Evolutionary conservation across 2,329 filamentous ascomycete species (phyloP).

Genomic region (Ascochyta pisi): DNA sequence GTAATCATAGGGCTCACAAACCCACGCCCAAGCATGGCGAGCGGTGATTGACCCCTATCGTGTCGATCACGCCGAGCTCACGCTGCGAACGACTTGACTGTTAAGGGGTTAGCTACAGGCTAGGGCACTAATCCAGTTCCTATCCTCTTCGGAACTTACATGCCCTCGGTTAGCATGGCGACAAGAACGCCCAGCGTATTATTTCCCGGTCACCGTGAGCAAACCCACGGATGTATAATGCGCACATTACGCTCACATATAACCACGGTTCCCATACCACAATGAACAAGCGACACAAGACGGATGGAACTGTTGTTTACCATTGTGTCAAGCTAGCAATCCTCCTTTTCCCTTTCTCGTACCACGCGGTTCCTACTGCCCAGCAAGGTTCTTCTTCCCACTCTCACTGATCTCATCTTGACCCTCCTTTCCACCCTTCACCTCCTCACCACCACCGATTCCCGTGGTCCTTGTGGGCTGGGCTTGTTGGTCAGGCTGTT

Average conservation of each 20-base stretch:
- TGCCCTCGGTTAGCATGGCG: conserved; percentile 3
- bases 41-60: conserved; percentile 7
- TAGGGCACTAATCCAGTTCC: too few relatives aligned
- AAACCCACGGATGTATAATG: neutral
- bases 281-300: neutral
- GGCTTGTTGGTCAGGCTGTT: conserved; percentile 47
- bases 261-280: neutral
- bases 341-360: neutral
- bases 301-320: neutral
- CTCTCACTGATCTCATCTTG: conserved; percentile 24
- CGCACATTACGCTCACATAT: neutral
- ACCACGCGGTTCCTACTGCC: neutral
- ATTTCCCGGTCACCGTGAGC: neutral
- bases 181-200: conserved; percentile 1
- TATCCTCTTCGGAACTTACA: neutral
- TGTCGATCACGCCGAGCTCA: conserved; percentile 8
- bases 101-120: neutral
- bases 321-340: neutral
- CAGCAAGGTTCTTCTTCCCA: conserved; percentile 15
- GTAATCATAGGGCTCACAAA: neutral
- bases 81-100: neutral
- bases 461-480: conserved; percentile 43
- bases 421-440: conserved; percentile 46
- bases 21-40: neutral
- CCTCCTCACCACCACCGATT: conserved; percentile 36